These are phyloP conservation scores for Oehlia diaphana DNA, from an alignment of 192 early-diverging fungal genomes.

Conservation along the genomic window DNA sequence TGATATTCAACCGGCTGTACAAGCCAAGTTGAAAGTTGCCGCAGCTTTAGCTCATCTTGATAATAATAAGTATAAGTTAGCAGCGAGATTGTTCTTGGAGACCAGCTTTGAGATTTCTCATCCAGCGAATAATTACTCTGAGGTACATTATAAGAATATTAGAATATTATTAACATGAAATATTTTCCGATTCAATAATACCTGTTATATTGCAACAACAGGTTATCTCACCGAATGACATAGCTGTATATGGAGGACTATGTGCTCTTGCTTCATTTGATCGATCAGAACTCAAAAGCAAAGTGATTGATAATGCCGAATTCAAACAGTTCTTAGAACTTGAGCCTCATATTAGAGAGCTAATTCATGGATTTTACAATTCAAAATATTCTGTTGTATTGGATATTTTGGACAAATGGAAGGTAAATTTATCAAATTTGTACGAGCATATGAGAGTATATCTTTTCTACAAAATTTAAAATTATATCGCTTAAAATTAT, in stretches of 20 bases:
- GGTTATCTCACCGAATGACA: conserved; percentile 74
- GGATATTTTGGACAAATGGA: conserved; percentile 62
- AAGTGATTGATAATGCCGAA: conserved; percentile 70
- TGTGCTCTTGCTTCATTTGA: conserved; percentile 79
- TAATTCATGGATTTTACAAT: conserved; percentile 72
- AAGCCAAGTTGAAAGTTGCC: conserved; percentile 63
- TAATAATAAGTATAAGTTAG: conserved; percentile 56
- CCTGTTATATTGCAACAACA: conserved; percentile 36
- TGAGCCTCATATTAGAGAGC: conserved; percentile 74
- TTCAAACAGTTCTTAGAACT: conserved; percentile 82
- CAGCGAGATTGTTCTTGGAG: conserved; percentile 64
- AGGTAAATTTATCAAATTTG: conserved; percentile 47
- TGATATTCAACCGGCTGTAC: conserved; percentile 53
- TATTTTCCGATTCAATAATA: conserved; percentile 23
- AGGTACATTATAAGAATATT: conserved; percentile 33
- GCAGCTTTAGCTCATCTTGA: conserved; percentile 66
- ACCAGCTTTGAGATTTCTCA: conserved; percentile 47
- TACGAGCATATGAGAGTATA: not conserved
- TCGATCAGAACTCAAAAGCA: conserved; percentile 64
- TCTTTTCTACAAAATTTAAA: not conserved
- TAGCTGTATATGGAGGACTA: conserved; percentile 79
- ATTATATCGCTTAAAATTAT: not conserved
- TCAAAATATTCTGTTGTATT: conserved; percentile 74
- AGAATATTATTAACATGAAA: not conserved
- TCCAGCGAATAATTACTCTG: conserved; percentile 40